These are phyloP conservation scores for Capsicum chinense DNA, from an alignment of 257 asterid genomes.

Conservation along the genomic window DNA sequence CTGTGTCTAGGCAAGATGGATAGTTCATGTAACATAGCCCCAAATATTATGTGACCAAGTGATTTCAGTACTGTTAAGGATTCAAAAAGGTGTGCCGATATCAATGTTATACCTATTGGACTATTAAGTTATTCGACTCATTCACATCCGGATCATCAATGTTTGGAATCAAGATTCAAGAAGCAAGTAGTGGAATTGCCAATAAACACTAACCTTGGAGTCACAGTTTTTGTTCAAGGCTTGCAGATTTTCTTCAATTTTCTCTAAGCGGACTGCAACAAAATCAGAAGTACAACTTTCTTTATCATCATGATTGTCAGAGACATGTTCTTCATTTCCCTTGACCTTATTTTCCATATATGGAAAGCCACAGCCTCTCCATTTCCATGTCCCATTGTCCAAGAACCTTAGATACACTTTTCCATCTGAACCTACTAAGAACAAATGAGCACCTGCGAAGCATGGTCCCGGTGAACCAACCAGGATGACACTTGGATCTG, in stretches of 20 bases:
- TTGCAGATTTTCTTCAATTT: constrained; percentile 39
- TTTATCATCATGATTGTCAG: constrained; percentile 27
- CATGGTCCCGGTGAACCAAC: constrained; percentile 95
- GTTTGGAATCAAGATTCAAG: not conserved
- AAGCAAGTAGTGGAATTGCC: not conserved
- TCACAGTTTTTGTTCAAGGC: constrained; percentile 51
- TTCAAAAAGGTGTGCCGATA: not conserved
- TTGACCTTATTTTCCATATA: not conserved
- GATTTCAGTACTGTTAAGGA: not conserved
- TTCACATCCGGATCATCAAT: not conserved
- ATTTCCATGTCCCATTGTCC: constrained; percentile 71
- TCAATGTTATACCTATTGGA: not conserved
- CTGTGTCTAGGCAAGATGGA: too few species aligned
- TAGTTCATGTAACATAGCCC: not conserved
- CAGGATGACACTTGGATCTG: constrained; percentile 53
- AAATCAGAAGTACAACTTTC: constrained; percentile 44
- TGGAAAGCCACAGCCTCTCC: constrained; percentile 76
- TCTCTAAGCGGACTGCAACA: constrained; percentile 36
- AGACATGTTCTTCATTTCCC: not conserved
- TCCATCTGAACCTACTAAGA: constrained; percentile 79
- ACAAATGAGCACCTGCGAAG: constrained; percentile 56
- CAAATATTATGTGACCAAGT: not conserved
- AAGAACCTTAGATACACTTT: constrained; percentile 65
- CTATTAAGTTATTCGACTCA: not conserved
- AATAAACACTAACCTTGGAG: constrained; percentile 55